phyloP scores from a whole-genome alignment of 495 filamentous ascomycete species.

The Penicillium herquei region DNA sequence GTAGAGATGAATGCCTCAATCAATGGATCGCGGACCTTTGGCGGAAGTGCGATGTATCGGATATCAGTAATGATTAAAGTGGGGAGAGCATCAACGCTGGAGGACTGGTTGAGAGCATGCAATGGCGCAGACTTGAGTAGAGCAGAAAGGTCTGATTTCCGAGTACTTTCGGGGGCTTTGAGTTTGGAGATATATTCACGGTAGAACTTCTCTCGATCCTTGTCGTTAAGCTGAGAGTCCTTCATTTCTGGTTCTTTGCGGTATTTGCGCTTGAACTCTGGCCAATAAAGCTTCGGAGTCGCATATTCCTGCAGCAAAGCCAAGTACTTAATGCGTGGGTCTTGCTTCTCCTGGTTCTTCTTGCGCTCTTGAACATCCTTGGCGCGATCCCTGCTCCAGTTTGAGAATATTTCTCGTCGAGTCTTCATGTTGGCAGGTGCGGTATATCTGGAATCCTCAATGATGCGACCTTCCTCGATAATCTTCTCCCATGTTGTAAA shows the following conservation, averaged over 20 bases:
- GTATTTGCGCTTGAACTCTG: conserved; percentile 90
- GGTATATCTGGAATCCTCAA: conserved; percentile 84
- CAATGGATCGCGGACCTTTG: conserved; percentile 66
- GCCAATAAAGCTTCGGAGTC: conserved; percentile 91
- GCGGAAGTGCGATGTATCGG: conserved; percentile 76
- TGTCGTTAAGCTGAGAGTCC: conserved; percentile 71
- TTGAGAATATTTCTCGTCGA: conserved; percentile 76
- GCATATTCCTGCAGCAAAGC: conserved; percentile 77
- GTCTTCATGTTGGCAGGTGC: conserved; percentile 75
- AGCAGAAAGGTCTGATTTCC: conserved; percentile 76
- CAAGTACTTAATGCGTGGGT: conserved; percentile 82
- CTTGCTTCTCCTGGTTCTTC: conserved; percentile 74
- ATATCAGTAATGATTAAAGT: conserved; percentile 68
- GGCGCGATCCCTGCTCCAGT: conserved; percentile 76
- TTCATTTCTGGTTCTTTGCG: conserved; percentile 80
- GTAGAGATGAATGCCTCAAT: conserved; percentile 75
- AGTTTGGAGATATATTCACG: conserved; percentile 80
- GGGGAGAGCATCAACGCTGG: conserved; percentile 64
- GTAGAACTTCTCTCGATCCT: conserved; percentile 88
- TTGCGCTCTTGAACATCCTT: conserved; percentile 67
- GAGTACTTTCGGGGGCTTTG: conserved; percentile 69
- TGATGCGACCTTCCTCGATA: conserved; percentile 75
- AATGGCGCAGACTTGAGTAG: conserved; percentile 70
- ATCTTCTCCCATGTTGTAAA: conserved; percentile 91
- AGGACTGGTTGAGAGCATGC: conserved; percentile 62